Percentiles rank a stretch among this genome's conserved stretches.
phyloP scores from a whole-genome alignment of 306 rosid genomes.

The Rosa rugosa region DNA sequence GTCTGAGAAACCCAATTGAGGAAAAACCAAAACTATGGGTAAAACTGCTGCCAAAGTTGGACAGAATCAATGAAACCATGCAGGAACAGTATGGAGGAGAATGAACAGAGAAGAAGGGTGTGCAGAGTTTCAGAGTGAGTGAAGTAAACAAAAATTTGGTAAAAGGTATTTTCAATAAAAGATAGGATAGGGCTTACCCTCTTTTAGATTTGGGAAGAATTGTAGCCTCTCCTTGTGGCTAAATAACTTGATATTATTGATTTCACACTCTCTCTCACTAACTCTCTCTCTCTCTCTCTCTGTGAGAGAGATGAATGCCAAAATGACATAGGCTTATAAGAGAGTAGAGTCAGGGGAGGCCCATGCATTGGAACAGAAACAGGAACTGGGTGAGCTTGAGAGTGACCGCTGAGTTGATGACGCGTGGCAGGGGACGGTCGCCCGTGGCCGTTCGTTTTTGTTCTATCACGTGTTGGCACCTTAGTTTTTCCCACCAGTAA shows the following conservation, averaged over 20 bases:
- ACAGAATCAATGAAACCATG: not conserved
- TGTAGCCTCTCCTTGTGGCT: constrained; percentile 55
- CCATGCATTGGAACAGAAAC: constrained; percentile 30
- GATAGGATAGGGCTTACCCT: constrained; percentile 77
- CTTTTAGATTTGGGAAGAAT: constrained; percentile 61
- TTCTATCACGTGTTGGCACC: constrained; percentile 47
- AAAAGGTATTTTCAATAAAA: constrained; percentile 21
- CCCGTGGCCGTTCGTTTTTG: constrained; percentile 47
- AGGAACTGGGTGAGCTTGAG: not conserved
- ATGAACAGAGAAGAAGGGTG: constrained; percentile 13
- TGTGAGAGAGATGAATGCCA: constrained; percentile 3
- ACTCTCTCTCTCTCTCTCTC: constrained; percentile 11
- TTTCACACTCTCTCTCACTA: not conserved
- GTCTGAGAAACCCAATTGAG: constrained; percentile 21
- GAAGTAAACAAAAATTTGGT: constrained; percentile 19
- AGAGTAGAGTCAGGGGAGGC: not conserved
- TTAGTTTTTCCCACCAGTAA: constrained; percentile 23
- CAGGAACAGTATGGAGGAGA: constrained; percentile 1
- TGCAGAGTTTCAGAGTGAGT: not conserved
- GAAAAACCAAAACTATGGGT: not conserved
- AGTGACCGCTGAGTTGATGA: constrained; percentile 23
- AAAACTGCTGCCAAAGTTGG: not conserved
- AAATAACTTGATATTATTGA: constrained; percentile 41
- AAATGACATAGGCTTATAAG: constrained; percentile 10
- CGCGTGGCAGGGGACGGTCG: constrained; percentile 43